Conservation (phyloP, 2,329 filamentous ascomycete species). For the Epichloe gansuensis region DNA sequence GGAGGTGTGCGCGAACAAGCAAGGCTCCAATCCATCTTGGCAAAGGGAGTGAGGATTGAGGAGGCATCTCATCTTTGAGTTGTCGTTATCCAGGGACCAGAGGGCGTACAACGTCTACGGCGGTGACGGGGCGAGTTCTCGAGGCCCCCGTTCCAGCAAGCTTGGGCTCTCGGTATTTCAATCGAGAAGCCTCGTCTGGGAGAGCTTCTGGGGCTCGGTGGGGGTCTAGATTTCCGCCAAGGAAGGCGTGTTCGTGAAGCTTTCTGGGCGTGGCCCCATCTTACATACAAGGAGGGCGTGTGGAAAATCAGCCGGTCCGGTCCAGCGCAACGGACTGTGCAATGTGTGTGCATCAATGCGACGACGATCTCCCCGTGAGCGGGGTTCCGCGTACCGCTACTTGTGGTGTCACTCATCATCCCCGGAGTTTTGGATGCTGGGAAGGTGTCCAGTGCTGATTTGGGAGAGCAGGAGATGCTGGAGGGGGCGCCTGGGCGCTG, state of each 20-base stretch:
- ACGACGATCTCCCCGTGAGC: not conserved
- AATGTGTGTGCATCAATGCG: not conserved
- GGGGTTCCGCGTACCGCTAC: not conserved
- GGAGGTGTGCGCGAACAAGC: conserved; percentile 1
- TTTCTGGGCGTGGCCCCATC: not conserved
- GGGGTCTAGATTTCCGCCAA: not conserved
- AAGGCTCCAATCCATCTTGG: not conserved
- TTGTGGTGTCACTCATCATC: not conserved
- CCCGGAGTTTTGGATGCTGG: not conserved
- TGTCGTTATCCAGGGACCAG: not conserved
- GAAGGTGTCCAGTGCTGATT: not conserved
- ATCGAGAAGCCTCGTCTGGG: not conserved
- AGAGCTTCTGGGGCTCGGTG: no score
- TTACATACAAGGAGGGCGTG: not conserved
- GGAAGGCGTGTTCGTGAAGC: not conserved
- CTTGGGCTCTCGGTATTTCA: no score
- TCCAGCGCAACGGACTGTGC: not conserved
- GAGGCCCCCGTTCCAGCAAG: no score
- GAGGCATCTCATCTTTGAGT: not conserved
- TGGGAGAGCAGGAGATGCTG: no score
- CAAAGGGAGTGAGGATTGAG: not conserved
- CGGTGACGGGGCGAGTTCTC: no score
- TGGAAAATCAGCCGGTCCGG: not conserved
- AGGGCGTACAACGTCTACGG: not conserved
- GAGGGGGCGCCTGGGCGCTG: not conserved